phyloP scores from a whole-genome alignment of 2,329 filamentous ascomycete genomes.

The Thelonectria blattea region DNA sequence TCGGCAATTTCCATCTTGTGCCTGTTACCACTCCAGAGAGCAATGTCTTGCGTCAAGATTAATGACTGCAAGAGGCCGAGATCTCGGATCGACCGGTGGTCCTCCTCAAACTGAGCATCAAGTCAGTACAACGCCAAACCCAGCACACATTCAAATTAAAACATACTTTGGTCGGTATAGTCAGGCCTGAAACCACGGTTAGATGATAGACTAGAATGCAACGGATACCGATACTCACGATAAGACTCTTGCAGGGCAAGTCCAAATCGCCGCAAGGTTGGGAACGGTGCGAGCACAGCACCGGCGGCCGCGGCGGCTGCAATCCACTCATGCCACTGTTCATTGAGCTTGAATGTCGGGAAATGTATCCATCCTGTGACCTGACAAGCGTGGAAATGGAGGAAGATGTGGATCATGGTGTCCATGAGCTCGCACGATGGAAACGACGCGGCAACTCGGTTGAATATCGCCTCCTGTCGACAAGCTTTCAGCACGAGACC shows the following conservation, averaged over 20 bases:
- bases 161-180: conserved; percentile 41
- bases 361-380: conserved; percentile 68
- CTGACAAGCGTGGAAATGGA: conserved; percentile 62
- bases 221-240: conserved; percentile 40
- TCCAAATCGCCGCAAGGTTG: conserved; percentile 66
- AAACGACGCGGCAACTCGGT: conserved; percentile 64
- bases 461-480: conserved; percentile 55
- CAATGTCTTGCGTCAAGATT: conserved; percentile 56
- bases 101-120: conserved; percentile 53
- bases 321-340: conserved; percentile 64
- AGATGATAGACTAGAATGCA: neutral
- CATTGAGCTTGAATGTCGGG: conserved; percentile 62
- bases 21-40: conserved; percentile 60
- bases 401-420: conserved; percentile 65
- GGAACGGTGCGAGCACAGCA: conserved; percentile 62
- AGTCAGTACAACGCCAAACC: conserved; percentile 7
- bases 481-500: conserved; percentile 68
- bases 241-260: conserved; percentile 60
- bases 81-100: conserved; percentile 54
- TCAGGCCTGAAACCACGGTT: conserved; percentile 33
- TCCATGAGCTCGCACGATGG: conserved; percentile 66
- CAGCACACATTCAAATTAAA: neutral
- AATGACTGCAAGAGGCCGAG: conserved; percentile 57
- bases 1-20: conserved; percentile 64
- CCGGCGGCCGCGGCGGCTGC: conserved; percentile 66